phyloP scores from a whole-genome alignment of 2,329 filamentous ascomycete species.

The Penicillium sp. region DNA sequence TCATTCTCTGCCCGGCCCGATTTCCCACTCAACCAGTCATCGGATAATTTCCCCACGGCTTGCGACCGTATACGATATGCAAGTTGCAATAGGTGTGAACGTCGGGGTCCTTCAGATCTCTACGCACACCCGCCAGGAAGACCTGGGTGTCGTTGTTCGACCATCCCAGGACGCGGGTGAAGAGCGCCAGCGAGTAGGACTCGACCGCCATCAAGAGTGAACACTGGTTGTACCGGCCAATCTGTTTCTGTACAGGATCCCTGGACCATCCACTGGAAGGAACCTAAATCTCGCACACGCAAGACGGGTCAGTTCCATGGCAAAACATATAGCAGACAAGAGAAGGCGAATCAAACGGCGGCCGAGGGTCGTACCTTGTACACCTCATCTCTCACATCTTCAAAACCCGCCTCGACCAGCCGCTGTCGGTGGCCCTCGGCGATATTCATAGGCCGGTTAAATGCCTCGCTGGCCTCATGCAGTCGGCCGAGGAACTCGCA shows the following conservation, averaged over 20 bases:
- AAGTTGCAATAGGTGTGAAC: constrained; percentile 39
- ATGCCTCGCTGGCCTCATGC: constrained; percentile 30
- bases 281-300: constrained; percentile 31
- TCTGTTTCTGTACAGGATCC: constrained; percentile 46
- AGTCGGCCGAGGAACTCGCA: constrained; percentile 28
- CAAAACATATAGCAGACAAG: background rate
- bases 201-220: constrained; percentile 33
- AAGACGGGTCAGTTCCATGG: no score
- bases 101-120: constrained; percentile 36
- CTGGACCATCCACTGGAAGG: constrained; percentile 51
- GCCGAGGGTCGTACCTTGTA: constrained; percentile 37
- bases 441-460: constrained; percentile 36
- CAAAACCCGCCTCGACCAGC: constrained; percentile 54
- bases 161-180: constrained; percentile 38
- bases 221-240: constrained; percentile 35
- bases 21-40: constrained; percentile 26
- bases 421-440: constrained; percentile 41
- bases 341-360: background rate
- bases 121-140: constrained; percentile 39
- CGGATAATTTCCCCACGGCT: constrained; percentile 30
- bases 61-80: constrained; percentile 34
- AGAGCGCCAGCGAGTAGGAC: constrained; percentile 31
- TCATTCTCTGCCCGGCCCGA: background rate
- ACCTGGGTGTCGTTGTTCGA: constrained; percentile 37
- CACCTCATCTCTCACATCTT: constrained; percentile 49